Percentiles rank a stretch among this genome's conserved stretches.
phyloP scores from a whole-genome alignment of 768 basidiomycete genomes.

The Suillus hirtellus region DNA sequence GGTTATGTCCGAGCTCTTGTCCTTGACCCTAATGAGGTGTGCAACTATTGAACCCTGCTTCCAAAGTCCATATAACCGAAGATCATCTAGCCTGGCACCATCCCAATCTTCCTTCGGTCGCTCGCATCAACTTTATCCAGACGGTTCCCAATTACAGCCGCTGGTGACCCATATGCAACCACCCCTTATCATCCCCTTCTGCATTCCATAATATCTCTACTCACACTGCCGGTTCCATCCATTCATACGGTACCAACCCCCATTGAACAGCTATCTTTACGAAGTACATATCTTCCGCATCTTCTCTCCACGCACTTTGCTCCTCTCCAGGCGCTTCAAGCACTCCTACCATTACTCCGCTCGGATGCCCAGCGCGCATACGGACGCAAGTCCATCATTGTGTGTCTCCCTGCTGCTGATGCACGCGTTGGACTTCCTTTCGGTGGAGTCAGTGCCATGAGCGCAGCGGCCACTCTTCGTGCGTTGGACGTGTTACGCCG shows the following conservation, averaged over 20 bases:
- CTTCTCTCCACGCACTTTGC: conserved; percentile 74
- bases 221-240: conserved; percentile 53
- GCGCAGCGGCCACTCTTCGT: conserved; percentile 68
- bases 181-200: conserved; percentile 68
- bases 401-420: conserved; percentile 75
- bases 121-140: conserved; percentile 78
- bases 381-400: conserved; percentile 51
- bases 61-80: conserved; percentile 11
- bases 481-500: conserved; percentile 73
- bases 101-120: conserved; percentile 78
- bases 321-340: conserved; percentile 75
- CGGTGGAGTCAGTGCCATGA: conserved; percentile 66
- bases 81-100: conserved; percentile 58
- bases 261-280: conserved; percentile 68
- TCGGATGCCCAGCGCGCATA: conserved; percentile 56
- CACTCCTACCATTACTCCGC: conserved; percentile 74
- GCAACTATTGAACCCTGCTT: conserved; percentile 16
- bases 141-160: conserved; percentile 73
- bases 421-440: conserved; percentile 77
- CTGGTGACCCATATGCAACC: conserved; percentile 80
- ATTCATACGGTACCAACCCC: conserved; percentile 50
- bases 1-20: conserved; percentile 84
- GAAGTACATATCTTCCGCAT: conserved; percentile 65
- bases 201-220: conserved; percentile 75
- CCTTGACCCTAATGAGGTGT: conserved; percentile 75